Conservation (phyloP, 192 early-diverging fungal species). For the Backusella circina region DNA sequence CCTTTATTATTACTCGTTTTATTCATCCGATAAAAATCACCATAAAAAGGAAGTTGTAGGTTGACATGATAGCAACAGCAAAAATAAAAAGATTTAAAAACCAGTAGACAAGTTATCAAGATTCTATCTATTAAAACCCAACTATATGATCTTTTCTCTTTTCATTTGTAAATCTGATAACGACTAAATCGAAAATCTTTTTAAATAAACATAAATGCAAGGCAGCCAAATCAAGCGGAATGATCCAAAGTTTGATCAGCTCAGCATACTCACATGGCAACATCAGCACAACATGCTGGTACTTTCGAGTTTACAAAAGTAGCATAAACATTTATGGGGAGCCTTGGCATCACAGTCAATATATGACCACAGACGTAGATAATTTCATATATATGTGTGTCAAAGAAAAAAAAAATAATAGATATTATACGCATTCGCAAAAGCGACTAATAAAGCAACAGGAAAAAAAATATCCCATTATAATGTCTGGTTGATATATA, state of each 20-base stretch:
- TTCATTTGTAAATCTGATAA: not conserved
- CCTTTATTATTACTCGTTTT: too few relatives aligned
- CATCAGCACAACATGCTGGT: not conserved
- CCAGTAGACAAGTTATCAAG: not conserved
- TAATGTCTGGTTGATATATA: too few relatives aligned
- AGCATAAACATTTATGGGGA: not conserved
- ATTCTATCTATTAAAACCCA: not conserved
- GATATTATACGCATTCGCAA: too few relatives aligned
- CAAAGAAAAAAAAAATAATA: too few relatives aligned
- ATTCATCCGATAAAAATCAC: too few relatives aligned
- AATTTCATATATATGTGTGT: too few relatives aligned
- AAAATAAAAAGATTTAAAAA: not conserved
- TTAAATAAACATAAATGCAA: not conserved
- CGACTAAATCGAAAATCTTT: not conserved
- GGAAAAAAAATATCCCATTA: too few relatives aligned
- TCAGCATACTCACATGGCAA: not conserved
- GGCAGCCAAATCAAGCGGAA: not conserved
- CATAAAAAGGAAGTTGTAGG: not conserved
- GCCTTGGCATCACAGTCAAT: too few relatives aligned
- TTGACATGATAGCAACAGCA: not conserved
- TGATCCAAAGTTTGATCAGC: not conserved
- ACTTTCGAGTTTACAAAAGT: not conserved
- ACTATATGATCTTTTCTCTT: not conserved
- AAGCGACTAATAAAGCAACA: too few relatives aligned
- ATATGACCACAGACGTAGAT: too few relatives aligned